These are phyloP conservation scores for Saturnispora bothae DNA, from an alignment of 805 yeast species.

Conservation along the genomic window DNA sequence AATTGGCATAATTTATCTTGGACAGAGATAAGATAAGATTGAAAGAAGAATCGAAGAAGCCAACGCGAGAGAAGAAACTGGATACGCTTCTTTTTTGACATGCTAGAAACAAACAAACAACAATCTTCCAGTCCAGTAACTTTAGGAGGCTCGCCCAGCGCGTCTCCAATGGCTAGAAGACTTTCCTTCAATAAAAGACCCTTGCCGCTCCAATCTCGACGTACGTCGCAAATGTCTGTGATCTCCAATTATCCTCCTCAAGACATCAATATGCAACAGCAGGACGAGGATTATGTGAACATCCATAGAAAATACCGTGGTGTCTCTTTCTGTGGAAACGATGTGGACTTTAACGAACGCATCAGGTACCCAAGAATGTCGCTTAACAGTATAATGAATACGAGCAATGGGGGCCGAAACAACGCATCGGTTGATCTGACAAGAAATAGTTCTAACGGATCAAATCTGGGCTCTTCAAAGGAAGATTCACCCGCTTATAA, in stretches of 20 bases:
- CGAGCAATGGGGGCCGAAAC: background rate
- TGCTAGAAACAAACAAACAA: too few species aligned
- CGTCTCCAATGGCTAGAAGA: too few species aligned
- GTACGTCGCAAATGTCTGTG: constrained; percentile 22
- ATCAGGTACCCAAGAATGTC: constrained; percentile 47
- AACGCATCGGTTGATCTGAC: background rate
- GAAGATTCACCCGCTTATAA: constrained; percentile 9
- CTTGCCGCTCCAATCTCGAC: constrained; percentile 13
- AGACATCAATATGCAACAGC: constrained; percentile 20
- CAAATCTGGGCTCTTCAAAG: constrained; percentile 2
- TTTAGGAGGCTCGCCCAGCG: too few species aligned
- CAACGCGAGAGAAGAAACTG: too few species aligned
- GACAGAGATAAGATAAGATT: too few species aligned
- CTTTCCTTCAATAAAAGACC: constrained; percentile 27
- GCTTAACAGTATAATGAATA: background rate
- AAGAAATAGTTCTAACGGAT: too few species aligned
- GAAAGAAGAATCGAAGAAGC: too few species aligned
- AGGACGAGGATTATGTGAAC: constrained; percentile 23
- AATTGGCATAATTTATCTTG: too few species aligned
- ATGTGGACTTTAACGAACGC: constrained; percentile 39
- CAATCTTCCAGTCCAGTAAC: too few species aligned
- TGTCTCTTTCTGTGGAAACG: constrained; percentile 22
- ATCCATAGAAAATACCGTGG: constrained; percentile 25
- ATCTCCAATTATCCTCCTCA: constrained; percentile 24
- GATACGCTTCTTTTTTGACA: too few species aligned